Conservation (phyloP, 148 eudicot genomes). For the Vaccinium darrowii region DNA sequence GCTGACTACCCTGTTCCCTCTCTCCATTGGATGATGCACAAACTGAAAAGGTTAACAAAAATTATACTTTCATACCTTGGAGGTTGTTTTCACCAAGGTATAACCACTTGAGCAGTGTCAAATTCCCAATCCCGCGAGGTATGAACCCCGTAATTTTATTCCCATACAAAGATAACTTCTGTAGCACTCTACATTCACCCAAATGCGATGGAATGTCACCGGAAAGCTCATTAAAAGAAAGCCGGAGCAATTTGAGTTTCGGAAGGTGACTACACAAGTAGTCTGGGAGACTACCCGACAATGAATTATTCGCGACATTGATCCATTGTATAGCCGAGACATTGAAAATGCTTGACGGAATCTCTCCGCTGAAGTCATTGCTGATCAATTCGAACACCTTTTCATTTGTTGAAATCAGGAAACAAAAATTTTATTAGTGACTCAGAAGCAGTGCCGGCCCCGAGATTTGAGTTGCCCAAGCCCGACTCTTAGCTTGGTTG, state of each 20-base stretch:
- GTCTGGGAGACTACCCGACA: background rate
- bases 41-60: no score
- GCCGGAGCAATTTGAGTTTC: background rate
- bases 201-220: background rate
- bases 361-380: constrained; percentile 12
- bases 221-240: background rate
- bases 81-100: background rate
- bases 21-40: no score
- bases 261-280: background rate
- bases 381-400: background rate
- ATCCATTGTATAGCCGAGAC: background rate
- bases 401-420: background rate
- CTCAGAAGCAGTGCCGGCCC: no score
- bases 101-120: background rate
- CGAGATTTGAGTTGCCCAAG: no score
- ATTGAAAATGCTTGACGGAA: background rate
- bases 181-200: background rate
- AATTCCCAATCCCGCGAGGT: background rate
- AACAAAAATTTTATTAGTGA: background rate
- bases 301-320: background rate
- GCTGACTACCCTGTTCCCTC: no score
- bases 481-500: no score
- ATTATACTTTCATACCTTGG: background rate
- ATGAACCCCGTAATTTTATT: background rate
- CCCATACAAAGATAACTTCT: background rate